These are phyloP conservation scores for Chlorella sp. DNA, from an alignment of 139 green algal genomes.

Conservation along the genomic window DNA sequence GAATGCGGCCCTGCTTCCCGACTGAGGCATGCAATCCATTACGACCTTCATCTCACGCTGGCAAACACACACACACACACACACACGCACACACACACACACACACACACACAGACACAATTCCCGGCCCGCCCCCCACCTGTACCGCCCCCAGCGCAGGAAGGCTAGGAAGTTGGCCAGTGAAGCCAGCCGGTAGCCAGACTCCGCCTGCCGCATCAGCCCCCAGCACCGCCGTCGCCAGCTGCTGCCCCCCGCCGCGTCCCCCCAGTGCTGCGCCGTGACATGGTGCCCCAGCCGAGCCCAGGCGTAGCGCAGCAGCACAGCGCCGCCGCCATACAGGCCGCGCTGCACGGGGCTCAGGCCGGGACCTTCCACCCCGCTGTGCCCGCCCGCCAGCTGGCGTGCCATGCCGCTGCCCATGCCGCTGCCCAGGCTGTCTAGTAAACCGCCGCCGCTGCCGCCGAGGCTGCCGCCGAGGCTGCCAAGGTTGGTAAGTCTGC, in stretches of 20 bases:
- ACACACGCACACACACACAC: too few species aligned
- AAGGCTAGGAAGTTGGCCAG: conserved; percentile 77
- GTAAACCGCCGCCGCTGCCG: background rate
- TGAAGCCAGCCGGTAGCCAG: conserved; percentile 47
- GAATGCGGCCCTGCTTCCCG: too few species aligned
- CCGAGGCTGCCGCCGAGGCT: background rate
- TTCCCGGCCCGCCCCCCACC: conserved; percentile 35
- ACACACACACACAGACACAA: too few species aligned
- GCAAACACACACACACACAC: too few species aligned
- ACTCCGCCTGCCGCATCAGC: conserved; percentile 48
- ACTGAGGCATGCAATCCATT: too few species aligned
- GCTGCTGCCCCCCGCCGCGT: background rate
- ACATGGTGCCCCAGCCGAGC: conserved; percentile 43
- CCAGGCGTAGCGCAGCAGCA: conserved; percentile 78
- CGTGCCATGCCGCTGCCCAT: background rate
- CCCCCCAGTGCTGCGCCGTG: conserved; percentile 40
- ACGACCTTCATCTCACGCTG: too few species aligned
- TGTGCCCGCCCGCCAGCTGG: conserved; percentile 40
- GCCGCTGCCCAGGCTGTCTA: too few species aligned
- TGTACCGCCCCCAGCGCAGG: conserved; percentile 75
- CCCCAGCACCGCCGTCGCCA: conserved; percentile 44
- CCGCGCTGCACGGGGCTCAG: conserved; percentile 60
- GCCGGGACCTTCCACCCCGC: conserved; percentile 74
- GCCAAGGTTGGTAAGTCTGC: background rate
- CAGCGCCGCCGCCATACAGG: conserved; percentile 58